Conservation (phyloP, 768 basidiomycete species). For the Suillus plorans region DNA sequence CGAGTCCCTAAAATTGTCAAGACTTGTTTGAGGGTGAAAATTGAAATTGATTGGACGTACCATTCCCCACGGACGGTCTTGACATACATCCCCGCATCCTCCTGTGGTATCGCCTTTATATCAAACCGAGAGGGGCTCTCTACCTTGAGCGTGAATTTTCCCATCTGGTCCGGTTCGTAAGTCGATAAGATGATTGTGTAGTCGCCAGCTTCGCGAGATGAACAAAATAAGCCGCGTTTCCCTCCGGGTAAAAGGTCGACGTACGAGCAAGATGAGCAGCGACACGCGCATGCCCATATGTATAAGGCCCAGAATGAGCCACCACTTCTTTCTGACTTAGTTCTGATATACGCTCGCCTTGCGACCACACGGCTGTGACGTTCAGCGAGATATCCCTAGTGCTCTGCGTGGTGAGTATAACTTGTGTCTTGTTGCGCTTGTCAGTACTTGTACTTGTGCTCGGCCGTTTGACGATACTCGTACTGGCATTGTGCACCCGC, state of each 20-base stretch:
- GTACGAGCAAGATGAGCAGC: slow-evolving; percentile 55
- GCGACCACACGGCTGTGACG: slow-evolving; percentile 69
- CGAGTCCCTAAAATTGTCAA: slow-evolving; percentile 44
- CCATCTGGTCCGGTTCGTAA: slow-evolving; percentile 72
- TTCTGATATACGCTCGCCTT: slow-evolving; percentile 69
- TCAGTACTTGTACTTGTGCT: background rate
- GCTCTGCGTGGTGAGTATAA: slow-evolving; percentile 50
- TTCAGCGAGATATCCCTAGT: slow-evolving; percentile 73
- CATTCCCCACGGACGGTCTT: slow-evolving; percentile 71
- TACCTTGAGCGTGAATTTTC: slow-evolving; percentile 62
- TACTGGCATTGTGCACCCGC: slow-evolving; percentile 42
- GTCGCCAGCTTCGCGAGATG: slow-evolving; percentile 44
- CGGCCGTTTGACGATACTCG: background rate
- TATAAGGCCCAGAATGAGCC: slow-evolving; percentile 78
- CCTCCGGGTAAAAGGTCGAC: slow-evolving; percentile 8
- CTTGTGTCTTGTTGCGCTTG: slow-evolving; percentile 34
- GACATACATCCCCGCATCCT: slow-evolving; percentile 90
- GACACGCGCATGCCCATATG: slow-evolving; percentile 67
- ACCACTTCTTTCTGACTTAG: slow-evolving; percentile 67
- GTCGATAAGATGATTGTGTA: slow-evolving; percentile 86
- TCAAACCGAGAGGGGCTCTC: slow-evolving; percentile 64
- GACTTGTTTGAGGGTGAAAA: background rate
- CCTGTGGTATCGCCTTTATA: slow-evolving; percentile 67
- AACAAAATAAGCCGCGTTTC: background rate
- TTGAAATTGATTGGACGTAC: slow-evolving; percentile 40